Evolutionary conservation across 352 stramenopile genomes (phyloP).

Genomic region (Phytophthora pinifolia): DNA sequence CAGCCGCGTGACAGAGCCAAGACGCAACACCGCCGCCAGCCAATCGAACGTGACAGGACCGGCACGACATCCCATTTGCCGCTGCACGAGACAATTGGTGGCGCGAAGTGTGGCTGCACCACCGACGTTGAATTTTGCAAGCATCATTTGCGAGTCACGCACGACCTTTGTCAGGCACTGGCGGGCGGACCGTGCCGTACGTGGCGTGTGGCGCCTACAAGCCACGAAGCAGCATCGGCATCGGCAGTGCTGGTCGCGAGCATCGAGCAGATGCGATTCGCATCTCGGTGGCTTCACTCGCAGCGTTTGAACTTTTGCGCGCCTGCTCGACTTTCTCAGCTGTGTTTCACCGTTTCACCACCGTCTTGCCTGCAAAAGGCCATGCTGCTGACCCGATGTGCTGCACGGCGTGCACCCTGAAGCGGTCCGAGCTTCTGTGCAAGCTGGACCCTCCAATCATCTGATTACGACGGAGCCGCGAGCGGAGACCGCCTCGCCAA

Average conservation of each 20-base stretch:
- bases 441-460: slow-evolving; percentile 14
- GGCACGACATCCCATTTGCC: no score
- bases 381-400: slow-evolving; percentile 34
- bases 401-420: slow-evolving; percentile 44
- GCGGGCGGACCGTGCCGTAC: slow-evolving; percentile 4
- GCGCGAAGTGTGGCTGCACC: background rate
- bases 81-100: background rate
- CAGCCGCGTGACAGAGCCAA: background rate
- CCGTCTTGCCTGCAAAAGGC: no score
- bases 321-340: slow-evolving; percentile 20
- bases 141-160: no score
- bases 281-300: background rate
- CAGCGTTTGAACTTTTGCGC: slow-evolving; percentile 2
- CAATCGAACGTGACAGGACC: slow-evolving; percentile 5
- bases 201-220: background rate
- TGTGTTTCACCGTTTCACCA: slow-evolving; percentile 36
- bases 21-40: background rate
- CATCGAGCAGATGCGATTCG: no score
- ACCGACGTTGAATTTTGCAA: no score
- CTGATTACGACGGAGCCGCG: slow-evolving; percentile 4
- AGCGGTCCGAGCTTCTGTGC: slow-evolving; percentile 2
- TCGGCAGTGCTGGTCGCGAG: background rate
- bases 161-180: background rate
- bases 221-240: background rate
- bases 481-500: no score